phyloP scores from a whole-genome alignment of 805 yeast genomes.

The Tetrapisispora pingtungensis region DNA sequence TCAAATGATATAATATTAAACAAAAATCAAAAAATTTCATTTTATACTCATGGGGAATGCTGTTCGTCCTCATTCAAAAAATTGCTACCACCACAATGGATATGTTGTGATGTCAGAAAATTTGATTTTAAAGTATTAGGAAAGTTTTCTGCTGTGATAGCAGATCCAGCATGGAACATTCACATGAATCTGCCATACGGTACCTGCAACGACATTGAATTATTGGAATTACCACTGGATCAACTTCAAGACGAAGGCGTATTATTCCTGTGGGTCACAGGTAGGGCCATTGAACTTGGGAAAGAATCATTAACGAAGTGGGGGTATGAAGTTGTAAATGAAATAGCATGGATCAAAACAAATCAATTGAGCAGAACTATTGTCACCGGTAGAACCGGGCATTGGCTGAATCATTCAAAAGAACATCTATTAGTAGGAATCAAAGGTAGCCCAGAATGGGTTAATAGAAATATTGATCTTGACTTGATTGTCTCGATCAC shows the following conservation, averaged over 20 bases:
- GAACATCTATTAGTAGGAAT: constrained; percentile 82
- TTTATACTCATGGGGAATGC: constrained; percentile 30
- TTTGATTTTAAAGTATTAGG: constrained; percentile 67
- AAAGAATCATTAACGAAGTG: constrained; percentile 63
- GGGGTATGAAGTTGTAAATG: constrained; percentile 77
- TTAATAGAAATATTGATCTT: constrained; percentile 53
- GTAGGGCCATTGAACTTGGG: constrained; percentile 84
- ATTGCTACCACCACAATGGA: constrained; percentile 65
- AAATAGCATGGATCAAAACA: constrained; percentile 82
- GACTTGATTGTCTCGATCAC: constrained; percentile 76
- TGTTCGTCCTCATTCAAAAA: constrained; percentile 28
- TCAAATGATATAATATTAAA: constrained; percentile 13
- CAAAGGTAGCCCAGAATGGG: constrained; percentile 73
- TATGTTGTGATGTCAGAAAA: constrained; percentile 68
- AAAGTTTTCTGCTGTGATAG: constrained; percentile 71
- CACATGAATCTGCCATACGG: constrained; percentile 80
- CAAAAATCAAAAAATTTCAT: constrained; percentile 18
- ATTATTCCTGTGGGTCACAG: constrained; percentile 87
- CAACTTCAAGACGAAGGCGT: constrained; percentile 76
- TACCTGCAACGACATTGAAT: constrained; percentile 67
- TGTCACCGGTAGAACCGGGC: constrained; percentile 94
- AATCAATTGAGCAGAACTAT: constrained; percentile 82
- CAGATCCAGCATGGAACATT: constrained; percentile 96
- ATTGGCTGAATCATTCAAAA: constrained; percentile 92
- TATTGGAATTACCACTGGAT: constrained; percentile 54